Evolutionary conservation across 2,329 filamentous ascomycete genomes (phyloP), one percentile per base, ranked within the genome.

Genomic region (Penicillium glabrum): DNA sequence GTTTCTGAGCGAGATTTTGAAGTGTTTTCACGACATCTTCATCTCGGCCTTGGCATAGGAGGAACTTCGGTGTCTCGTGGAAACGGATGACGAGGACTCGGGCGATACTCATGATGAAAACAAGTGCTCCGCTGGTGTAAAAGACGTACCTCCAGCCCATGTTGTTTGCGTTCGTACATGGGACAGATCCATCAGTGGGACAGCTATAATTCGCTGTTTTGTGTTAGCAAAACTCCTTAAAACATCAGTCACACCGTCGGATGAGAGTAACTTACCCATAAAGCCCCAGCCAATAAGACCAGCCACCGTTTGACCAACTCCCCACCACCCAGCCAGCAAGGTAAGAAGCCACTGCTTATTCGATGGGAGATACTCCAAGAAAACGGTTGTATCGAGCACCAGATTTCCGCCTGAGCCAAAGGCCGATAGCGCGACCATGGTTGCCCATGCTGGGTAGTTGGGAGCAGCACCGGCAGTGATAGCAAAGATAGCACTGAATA

Each of bases 1-100:
- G 83, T 63, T 80, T 83, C 16, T 68, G 24, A 14, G 60, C 60
- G 9, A 62, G 53, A 39, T 58, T 27, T 13, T 58, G 27, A 37
- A 60, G 55, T 11, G 55, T 58, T 39, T 56, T 51, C 9, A 62
- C 47, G 7, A 62, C 58, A 23, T 58, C 51, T 27, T 56, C 58
- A 27, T 62, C 60, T 24, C 49, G 35, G 2, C 58, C 60, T 51
- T 60, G 60, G 27, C 60, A 60, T 6, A 62, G 55, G 26, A 62
- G 53, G 14, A 60, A 62, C 24, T 62, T 62, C 1, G 60, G 60
- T 1, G 60, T 62, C 29, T 62, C 60, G 11, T 62, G 55, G 21
- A 62, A 60, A 10, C 55, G 52, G 24, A 62, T 62, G 9, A 62
- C 60, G 7, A 58, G 19, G 9, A 62, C 60, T 41, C 60, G 60